Conservation (phyloP, 768 basidiomycete genomes). For the Boletellus ananiceps region DNA sequence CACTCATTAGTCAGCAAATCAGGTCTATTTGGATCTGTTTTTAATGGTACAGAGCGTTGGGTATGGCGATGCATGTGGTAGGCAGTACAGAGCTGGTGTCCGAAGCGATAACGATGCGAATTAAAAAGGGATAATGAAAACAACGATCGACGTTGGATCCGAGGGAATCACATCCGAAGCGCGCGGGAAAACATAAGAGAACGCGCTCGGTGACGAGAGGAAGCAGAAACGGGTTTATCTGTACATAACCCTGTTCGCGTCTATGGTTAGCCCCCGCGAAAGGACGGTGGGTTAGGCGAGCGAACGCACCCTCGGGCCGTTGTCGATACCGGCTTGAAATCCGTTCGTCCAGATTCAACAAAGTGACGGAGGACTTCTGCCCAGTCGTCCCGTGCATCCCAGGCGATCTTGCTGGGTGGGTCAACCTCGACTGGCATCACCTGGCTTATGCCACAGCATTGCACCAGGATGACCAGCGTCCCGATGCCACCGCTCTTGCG, state of each 20-base stretch:
- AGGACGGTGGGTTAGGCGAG: neutral
- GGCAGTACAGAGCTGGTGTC: constrained; percentile 21
- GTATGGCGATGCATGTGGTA: constrained; percentile 22
- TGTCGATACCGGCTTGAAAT: constrained; percentile 82
- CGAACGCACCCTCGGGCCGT: constrained; percentile 64
- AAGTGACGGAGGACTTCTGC: constrained; percentile 61
- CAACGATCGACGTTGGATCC: constrained; percentile 30
- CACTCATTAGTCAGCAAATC: constrained; percentile 19
- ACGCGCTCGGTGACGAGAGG: constrained; percentile 3
- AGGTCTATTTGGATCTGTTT: constrained; percentile 7
- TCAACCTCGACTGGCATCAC: constrained; percentile 88
- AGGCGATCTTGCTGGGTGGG: constrained; percentile 67
- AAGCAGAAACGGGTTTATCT: constrained; percentile 27
- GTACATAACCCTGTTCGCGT: constrained; percentile 37
- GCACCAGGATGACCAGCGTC: constrained; percentile 67
- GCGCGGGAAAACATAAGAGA: constrained; percentile 8
- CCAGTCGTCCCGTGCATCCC: constrained; percentile 78
- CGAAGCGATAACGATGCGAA: constrained; percentile 22
- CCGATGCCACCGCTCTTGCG: constrained; percentile 73
- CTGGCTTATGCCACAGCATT: constrained; percentile 71
- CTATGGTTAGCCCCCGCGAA: constrained; percentile 4
- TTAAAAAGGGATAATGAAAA: constrained; percentile 13
- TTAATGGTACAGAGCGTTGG: constrained; percentile 24
- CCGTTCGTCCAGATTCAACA: constrained; percentile 65
- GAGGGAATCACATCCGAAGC: neutral